Evolutionary conservation across 164 flowering plant genomes (phyloP).

Genomic region (Stephania yunnanensis): DNA sequence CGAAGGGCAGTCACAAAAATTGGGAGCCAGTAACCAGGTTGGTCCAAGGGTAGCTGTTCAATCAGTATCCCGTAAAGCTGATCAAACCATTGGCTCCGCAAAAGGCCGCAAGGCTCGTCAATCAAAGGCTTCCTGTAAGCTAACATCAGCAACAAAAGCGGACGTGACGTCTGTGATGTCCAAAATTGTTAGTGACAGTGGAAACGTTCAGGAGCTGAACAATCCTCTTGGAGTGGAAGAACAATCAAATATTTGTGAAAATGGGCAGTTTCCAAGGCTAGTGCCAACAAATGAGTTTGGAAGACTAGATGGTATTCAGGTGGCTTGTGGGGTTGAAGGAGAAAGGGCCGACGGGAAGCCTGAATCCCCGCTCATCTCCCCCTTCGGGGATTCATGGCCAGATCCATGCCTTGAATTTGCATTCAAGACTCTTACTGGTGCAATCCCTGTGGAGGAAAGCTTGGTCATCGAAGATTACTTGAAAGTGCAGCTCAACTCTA

Average conservation of each 20-base stretch:
- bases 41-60: constrained; percentile 16
- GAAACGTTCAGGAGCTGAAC: background rate
- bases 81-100: background rate
- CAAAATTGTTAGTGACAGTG: background rate
- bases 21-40: constrained; percentile 18
- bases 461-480: constrained; percentile 22
- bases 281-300: background rate
- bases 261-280: background rate
- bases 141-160: constrained; percentile 8
- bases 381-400: constrained; percentile 31
- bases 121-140: background rate
- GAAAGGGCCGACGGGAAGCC: constrained; percentile 16
- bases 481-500: constrained; percentile 25
- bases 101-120: background rate
- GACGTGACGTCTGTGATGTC: background rate
- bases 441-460: constrained; percentile 31
- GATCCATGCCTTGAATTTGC: constrained; percentile 51
- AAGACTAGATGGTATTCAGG: background rate
- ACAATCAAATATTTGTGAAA: background rate
- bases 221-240: background rate
- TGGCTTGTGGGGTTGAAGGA: background rate
- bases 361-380: constrained; percentile 15
- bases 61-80: constrained; percentile 1
- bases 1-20: constrained; percentile 16
- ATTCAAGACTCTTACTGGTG: constrained; percentile 47